Percentiles rank a stretch among this genome's conserved stretches.
These are phyloP conservation scores for Paracamarosporium sp. DNA, from an alignment of 2,329 filamentous ascomycete genomes.

Conservation along the genomic window DNA sequence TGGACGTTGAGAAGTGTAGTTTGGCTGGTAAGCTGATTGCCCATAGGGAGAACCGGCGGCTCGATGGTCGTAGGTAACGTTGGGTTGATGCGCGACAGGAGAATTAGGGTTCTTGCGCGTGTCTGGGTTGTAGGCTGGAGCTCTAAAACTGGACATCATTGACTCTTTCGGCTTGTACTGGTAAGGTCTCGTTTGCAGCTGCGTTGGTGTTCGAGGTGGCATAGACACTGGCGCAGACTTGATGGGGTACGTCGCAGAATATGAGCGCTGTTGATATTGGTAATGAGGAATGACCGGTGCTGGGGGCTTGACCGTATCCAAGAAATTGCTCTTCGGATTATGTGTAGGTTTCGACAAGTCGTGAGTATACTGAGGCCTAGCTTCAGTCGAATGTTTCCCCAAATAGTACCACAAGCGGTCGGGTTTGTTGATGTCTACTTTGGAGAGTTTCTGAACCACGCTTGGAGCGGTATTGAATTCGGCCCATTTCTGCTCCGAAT, in stretches of 20 bases:
- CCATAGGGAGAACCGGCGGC: conserved; percentile 32
- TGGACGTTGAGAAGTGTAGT: conserved; percentile 27
- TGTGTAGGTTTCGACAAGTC: conserved; percentile 68
- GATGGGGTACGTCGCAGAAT: conserved; percentile 48
- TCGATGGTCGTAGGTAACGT: conserved; percentile 43
- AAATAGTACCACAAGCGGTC: conserved; percentile 90
- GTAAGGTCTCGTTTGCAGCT: conserved; percentile 37
- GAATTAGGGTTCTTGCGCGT: conserved; percentile 46
- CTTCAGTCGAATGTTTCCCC: conserved; percentile 84
- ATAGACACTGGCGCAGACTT: conserved; percentile 51
- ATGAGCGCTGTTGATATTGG: conserved; percentile 36
- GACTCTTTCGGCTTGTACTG: conserved; percentile 42
- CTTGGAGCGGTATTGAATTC: conserved; percentile 72
- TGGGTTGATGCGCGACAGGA: conserved; percentile 46
- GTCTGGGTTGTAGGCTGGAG: conserved; percentile 40
- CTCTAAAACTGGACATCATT: conserved; percentile 30
- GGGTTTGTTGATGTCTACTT: conserved; percentile 73
- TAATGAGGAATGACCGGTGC: conserved; percentile 38
- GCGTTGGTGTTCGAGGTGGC: conserved; percentile 42
- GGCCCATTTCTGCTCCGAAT: conserved; percentile 55
- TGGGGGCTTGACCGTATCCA: conserved; percentile 67
- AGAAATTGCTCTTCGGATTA: conserved; percentile 73
- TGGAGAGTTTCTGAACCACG: conserved; percentile 62
- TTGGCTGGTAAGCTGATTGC: conserved; percentile 19
- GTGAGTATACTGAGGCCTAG: conserved; percentile 88